phyloP scores from a whole-genome alignment of 106 monocot genomes.

The Alisma plantagoaquatica region DNA sequence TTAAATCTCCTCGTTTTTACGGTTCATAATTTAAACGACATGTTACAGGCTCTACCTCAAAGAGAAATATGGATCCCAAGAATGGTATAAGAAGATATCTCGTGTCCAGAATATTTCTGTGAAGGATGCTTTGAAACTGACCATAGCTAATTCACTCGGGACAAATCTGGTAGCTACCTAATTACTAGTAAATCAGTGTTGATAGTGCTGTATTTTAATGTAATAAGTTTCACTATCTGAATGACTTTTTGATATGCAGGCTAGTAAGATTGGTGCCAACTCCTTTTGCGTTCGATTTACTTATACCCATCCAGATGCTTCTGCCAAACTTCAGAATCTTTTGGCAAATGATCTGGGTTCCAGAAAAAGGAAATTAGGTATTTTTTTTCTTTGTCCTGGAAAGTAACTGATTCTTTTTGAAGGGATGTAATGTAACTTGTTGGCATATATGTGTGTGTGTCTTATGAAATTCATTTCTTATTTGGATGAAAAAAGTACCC shows the following conservation, averaged over 20 bases:
- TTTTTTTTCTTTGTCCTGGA: no score
- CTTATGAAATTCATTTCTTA: no score
- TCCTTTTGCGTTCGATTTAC: neutral
- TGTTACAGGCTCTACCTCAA: neutral
- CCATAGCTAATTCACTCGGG: neutral
- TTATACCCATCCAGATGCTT: neutral
- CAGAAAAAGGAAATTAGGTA: neutral
- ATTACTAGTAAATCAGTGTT: no score
- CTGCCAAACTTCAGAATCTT: neutral
- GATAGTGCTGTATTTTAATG: no score
- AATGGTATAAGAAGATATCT: neutral
- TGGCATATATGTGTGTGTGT: no score
- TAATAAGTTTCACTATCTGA: no score
- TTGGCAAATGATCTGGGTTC: neutral
- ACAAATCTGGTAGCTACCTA: neutral
- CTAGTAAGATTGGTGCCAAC: neutral
- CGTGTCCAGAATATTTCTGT: neutral
- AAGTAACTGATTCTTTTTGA: no score
- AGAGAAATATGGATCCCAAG: neutral
- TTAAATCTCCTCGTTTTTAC: no score
- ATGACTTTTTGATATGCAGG: no score
- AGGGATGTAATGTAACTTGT: no score
- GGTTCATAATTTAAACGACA: no score
- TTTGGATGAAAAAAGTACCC: no score
- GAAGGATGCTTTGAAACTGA: neutral